Evolutionary conservation across 2,329 filamentous ascomycete genomes (phyloP).

Genomic region (Cyphellophora europaea): DNA sequence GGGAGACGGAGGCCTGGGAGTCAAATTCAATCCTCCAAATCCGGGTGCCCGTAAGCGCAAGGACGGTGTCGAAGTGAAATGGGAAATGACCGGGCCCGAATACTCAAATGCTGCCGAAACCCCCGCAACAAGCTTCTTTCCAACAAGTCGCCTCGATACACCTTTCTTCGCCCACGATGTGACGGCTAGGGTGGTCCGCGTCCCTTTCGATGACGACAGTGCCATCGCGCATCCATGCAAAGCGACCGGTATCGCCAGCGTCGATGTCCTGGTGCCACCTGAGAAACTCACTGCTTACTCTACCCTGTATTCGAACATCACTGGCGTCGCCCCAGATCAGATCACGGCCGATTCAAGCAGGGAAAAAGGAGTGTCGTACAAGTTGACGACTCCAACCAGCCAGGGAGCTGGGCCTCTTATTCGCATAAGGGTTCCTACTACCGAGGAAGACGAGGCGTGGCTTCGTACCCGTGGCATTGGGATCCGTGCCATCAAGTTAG

Average conservation of each 20-base stretch:
- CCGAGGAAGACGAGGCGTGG: constrained; percentile 12
- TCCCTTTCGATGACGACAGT: constrained; percentile 11
- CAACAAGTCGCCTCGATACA: constrained; percentile 11
- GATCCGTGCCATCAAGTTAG: constrained; percentile 11
- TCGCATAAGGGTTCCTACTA: constrained; percentile 7
- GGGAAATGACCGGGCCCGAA: constrained; percentile 1
- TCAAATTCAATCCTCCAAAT: constrained; percentile 11
- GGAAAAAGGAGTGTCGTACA: constrained; percentile 8
- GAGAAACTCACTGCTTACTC: constrained; percentile 8
- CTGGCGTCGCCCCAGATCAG: constrained; percentile 6
- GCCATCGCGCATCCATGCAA: constrained; percentile 15
- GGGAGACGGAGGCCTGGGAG: constrained; percentile 12
- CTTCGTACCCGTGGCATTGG: constrained; percentile 12
- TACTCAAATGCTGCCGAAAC: neutral
- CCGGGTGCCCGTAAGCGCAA: constrained; percentile 15
- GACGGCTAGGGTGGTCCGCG: constrained; percentile 20
- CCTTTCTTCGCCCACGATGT: constrained; percentile 21
- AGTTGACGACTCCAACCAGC: constrained; percentile 7
- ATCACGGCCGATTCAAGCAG: constrained; percentile 3
- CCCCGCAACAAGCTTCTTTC: constrained; percentile 2
- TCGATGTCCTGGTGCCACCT: constrained; percentile 14
- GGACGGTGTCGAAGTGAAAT: constrained; percentile 14
- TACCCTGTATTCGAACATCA: constrained; percentile 10
- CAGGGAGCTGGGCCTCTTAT: constrained; percentile 9
- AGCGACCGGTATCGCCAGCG: constrained; percentile 13